Base-by-base conservation (phyloP, 169 alveolate species). In the Neospora caninum region DNA sequence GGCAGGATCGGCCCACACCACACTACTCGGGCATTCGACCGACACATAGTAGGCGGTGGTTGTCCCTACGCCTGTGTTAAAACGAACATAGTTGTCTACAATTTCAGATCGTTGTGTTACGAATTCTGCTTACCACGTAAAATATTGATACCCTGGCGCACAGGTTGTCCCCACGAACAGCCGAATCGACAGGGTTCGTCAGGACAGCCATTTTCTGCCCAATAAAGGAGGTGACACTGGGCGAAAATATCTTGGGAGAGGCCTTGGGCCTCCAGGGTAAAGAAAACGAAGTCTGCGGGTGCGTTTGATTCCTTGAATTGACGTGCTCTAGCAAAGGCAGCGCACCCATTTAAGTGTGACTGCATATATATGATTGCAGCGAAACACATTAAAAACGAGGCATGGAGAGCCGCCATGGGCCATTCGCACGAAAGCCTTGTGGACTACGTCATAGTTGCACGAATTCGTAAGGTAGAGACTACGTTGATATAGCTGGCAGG, bases 161-260 rank as follows among this genome's bases (percentile, higher is more conserved):
- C 89, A 41, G 49, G 38, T 27, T 20, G 58, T 20, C 89, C 69
- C 41, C 69, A 31, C 10, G 69, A 39, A 49, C 89, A 82, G 67
- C 89, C 89, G 27, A 42, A n/a, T 6, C 69, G 69, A 49, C 89
- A 82, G 0, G 89, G 38, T n/a, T 73, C 45, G 20, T 82, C 87
- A 22, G 42, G 58, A 82, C 69, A 18, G 38, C 41, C 38, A 10
- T 31, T 25, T 22, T 39, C 89, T 22, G 89, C 29, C 89, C 89
- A 82, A 69, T 82, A 82, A 18, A 45, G 38, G 27, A 82, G 89
- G 67, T 82, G 89, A 49, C 89, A 82, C 69, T 20, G 42, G 27
- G 54, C 0, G 25, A 45, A 0, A 10, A 22, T 29, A 27, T 82
- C 67, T 82, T 42, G 41, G 22, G 89, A 42, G 25, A 20, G 13